Evolutionary conservation across 805 yeast species (phyloP), one percentile per base, ranked within the genome.

Genomic region (Zygosaccharomyces rouxii): DNA sequence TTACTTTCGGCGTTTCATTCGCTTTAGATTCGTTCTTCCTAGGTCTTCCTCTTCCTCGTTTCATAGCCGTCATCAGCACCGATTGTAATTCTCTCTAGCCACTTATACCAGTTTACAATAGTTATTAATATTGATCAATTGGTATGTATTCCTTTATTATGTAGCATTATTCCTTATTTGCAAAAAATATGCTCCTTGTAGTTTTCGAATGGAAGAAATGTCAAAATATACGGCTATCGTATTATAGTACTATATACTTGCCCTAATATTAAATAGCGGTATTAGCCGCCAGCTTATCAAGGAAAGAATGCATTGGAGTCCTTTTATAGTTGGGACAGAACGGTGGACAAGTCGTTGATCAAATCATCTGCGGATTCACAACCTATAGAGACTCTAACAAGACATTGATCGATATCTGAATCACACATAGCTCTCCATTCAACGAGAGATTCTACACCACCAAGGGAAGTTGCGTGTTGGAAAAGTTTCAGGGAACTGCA

Each of bases 391-490:
- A 90, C 70, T 66, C 97, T 77, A 35, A 90, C 66, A 41, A 89
- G 64, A 0, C 78, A 75, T 19, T 78, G 75, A 18, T 77, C 71
- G 11, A 82, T 84, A 3, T 68, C 55, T 1, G 76, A 63, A 61
- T 89, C 92, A 21, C 84, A 76, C 69, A 90, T 61, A 0, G 88
- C 83, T 62, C 97, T 79, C 96, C 96, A 89, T 67, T 90, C 97
- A 49, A 90, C 80, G 60, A 89, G 71, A 40, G 95, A 84, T 68
- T 92, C 97, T 11, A 86, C 87, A 19, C 97, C 96, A 35, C 97
- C 97, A 23, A 92, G 72, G 2, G 96, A 88, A 0, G 97, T 89
- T 3, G 97, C 96, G 68, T 90, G 98, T 56, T 83, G 84, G 71
- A 89, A 89, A 54, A 77, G 78, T 55, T 79, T 77, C 50, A 89